Conservation (phyloP, 345 rosid genomes). For the Heritiera fomes region DNA sequence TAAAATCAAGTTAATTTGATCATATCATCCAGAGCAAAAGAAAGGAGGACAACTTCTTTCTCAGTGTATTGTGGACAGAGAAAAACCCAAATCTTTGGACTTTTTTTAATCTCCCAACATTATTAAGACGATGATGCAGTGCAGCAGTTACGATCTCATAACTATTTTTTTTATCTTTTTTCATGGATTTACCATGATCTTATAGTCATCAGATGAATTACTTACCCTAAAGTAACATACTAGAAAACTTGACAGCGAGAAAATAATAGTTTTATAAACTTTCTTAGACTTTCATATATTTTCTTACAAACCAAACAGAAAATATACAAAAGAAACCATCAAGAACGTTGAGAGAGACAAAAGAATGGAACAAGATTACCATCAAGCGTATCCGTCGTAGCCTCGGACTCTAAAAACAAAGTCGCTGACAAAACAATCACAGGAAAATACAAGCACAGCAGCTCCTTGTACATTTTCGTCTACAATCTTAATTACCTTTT, state of each 20-base stretch:
- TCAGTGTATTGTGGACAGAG: too few relatives aligned
- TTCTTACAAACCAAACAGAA: conserved; percentile 26
- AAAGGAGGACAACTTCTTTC: too few relatives aligned
- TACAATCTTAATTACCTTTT: conserved; percentile 4
- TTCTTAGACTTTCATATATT: conserved; percentile 6
- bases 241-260: neutral
- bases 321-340: neutral
- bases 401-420: conserved; percentile 40
- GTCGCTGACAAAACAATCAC: conserved; percentile 34
- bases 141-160: neutral
- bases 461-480: conserved; percentile 38
- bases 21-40: neutral
- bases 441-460: conserved; percentile 19
- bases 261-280: neutral
- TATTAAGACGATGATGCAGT: neutral
- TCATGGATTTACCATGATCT: neutral
- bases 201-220: neutral
- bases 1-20: neutral
- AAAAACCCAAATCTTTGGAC: neutral
- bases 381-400: conserved; percentile 64
- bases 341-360: conserved; percentile 13
- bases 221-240: neutral
- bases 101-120: neutral
- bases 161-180: neutral
- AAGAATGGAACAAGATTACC: conserved; percentile 43